Percentiles rank a stretch among this genome's conserved stretches.
These are phyloP conservation scores for Capsicum pubescens DNA, from an alignment of 257 asterid species.

Conservation along the genomic window DNA sequence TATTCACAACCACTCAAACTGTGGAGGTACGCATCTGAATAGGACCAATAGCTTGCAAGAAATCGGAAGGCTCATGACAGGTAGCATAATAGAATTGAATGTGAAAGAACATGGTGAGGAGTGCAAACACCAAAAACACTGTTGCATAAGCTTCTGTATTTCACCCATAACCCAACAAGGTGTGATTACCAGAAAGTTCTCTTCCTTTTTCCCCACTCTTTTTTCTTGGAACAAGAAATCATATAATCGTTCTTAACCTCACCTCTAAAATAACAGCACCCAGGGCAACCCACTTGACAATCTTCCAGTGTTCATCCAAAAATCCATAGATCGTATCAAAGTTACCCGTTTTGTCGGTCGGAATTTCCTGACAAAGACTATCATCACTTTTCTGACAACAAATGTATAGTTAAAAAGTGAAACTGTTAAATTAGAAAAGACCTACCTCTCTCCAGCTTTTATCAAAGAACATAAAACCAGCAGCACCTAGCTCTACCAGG, in stretches of 20 bases:
- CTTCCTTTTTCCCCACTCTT: background rate
- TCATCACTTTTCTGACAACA: conserved; percentile 28
- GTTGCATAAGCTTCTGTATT: background rate
- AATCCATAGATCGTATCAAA: conserved; percentile 66
- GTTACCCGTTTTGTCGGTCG: conserved; percentile 65
- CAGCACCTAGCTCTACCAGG: conserved; percentile 77
- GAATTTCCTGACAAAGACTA: conserved; percentile 58
- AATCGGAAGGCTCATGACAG: background rate
- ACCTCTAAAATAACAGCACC: conserved; percentile 82
- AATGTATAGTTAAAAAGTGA: conserved; percentile 23
- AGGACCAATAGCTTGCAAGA: background rate
- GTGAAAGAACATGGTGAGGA: background rate
- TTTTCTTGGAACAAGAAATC: conserved; percentile 4
- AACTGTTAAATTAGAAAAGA: conserved; percentile 24
- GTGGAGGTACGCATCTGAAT: conserved; percentile 2
- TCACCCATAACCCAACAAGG: background rate
- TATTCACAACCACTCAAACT: background rate
- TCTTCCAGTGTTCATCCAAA: conserved; percentile 73
- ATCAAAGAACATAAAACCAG: conserved; percentile 91
- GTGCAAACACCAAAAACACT: background rate
- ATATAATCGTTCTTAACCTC: background rate
- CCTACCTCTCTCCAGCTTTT: conserved; percentile 91
- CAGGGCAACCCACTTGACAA: conserved; percentile 82
- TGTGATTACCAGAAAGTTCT: background rate
- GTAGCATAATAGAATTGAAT: conserved; percentile 1